Evolutionary conservation across 2,329 filamentous ascomycete genomes (phyloP).

Genomic region (Lecanicillium sp.): DNA sequence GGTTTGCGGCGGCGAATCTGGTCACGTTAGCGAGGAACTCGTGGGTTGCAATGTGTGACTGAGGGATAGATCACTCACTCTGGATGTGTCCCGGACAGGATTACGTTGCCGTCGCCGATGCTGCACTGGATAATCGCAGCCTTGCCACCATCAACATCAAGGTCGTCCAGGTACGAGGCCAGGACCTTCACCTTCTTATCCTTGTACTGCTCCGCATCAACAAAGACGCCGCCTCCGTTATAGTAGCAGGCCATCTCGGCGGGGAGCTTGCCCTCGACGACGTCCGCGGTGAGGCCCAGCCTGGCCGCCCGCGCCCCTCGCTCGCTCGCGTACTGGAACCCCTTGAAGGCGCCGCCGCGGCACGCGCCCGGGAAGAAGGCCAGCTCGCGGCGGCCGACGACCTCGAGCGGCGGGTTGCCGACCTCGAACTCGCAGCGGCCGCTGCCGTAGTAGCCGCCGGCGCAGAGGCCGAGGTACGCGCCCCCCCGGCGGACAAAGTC

Average conservation of each 20-base stretch:
- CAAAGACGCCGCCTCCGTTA: constrained; percentile 92
- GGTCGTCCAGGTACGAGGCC: constrained; percentile 67
- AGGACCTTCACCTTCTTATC: constrained; percentile 70
- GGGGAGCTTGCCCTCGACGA: constrained; percentile 51
- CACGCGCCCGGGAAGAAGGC: constrained; percentile 83
- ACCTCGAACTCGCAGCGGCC: constrained; percentile 86
- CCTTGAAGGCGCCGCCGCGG: constrained; percentile 78
- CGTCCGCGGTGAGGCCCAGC: constrained; percentile 56
- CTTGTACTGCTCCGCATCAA: constrained; percentile 61
- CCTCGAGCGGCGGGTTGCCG: constrained; percentile 69
- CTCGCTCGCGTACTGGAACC: constrained; percentile 89
- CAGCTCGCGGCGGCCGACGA: constrained; percentile 78
- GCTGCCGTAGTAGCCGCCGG: constrained; percentile 86
- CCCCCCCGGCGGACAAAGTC: constrained; percentile 84
- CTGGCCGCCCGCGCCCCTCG: constrained; percentile 68
- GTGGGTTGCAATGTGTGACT: background rate
- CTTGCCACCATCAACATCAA: constrained; percentile 71
- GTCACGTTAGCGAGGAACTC: constrained; percentile 11
- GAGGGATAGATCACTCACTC: constrained; percentile 51
- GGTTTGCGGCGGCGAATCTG: constrained; percentile 77
- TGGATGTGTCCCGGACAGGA: constrained; percentile 85
- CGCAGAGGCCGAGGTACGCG: constrained; percentile 84
- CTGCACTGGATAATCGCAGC: constrained; percentile 81
- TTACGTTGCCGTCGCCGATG: constrained; percentile 69
- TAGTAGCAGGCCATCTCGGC: constrained; percentile 73